Conservation (phyloP, 1,139 yeast species). For the Zhuliangozyma blackwelliae region DNA sequence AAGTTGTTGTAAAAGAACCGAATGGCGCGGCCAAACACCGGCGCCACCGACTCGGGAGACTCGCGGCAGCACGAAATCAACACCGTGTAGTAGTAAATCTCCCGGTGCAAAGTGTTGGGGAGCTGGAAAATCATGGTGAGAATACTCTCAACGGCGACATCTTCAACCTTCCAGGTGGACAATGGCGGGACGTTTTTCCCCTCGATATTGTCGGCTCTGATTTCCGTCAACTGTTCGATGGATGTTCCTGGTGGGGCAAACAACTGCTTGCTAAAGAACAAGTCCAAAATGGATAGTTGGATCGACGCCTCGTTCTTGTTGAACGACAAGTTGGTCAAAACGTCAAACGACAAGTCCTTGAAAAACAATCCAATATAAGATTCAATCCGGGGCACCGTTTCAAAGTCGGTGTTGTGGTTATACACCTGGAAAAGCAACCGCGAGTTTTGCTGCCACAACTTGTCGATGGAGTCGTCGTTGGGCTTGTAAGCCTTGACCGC, state of each 20-base stretch:
- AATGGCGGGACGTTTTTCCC: constrained; percentile 44
- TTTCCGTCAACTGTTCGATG: constrained; percentile 57
- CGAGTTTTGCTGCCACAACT: constrained; percentile 44
- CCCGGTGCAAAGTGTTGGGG: constrained; percentile 63
- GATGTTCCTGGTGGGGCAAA: constrained; percentile 86
- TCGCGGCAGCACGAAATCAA: constrained; percentile 83
- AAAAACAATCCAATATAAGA: constrained; percentile 57
- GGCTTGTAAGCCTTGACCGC: constrained; percentile 28
- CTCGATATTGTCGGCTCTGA: constrained; percentile 32
- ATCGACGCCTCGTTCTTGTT: constrained; percentile 85
- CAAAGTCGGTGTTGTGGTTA: constrained; percentile 44
- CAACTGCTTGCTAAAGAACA: constrained; percentile 62
- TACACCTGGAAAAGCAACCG: constrained; percentile 66
- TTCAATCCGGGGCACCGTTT: constrained; percentile 68
- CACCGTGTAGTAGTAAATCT: constrained; percentile 80
- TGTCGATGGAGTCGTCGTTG: constrained; percentile 28
- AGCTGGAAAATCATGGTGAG: constrained; percentile 73
- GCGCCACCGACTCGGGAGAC: constrained; percentile 90
- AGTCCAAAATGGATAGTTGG: constrained; percentile 72
- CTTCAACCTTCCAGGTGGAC: constrained; percentile 89
- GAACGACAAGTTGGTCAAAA: constrained; percentile 77
- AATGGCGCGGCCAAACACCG: constrained; percentile 91
- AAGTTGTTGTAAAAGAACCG: constrained; percentile 73
- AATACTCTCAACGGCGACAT: constrained; percentile 79
- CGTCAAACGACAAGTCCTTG: constrained; percentile 71